Evolutionary conservation across 2,329 filamentous ascomycete genomes (phyloP).

Genomic region (Botryotinia calthae): DNA sequence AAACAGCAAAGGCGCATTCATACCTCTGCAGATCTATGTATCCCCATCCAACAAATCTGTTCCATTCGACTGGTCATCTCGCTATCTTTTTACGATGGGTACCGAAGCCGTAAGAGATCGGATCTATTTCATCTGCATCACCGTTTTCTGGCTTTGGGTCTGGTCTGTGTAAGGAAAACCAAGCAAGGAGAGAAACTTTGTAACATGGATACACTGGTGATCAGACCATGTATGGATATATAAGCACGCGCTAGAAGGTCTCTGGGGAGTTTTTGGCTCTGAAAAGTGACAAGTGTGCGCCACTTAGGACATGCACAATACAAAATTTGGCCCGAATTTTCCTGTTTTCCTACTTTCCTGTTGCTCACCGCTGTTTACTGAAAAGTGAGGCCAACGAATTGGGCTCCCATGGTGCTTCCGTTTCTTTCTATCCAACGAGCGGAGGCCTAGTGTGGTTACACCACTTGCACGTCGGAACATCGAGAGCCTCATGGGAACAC

Average conservation of each 20-base stretch:
- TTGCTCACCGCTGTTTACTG: conserved; percentile 34
- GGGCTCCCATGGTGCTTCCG: neutral
- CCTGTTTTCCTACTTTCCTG: conserved; percentile 9
- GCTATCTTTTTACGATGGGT: conserved; percentile 12
- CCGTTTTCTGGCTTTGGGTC: conserved; percentile 23
- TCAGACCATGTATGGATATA: conserved; percentile 8
- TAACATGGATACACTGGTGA: conserved; percentile 6
- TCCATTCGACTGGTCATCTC: conserved; percentile 22
- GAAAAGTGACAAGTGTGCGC: conserved; percentile 28
- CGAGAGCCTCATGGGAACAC: conserved; percentile 5
- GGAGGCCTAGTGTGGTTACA: conserved; percentile 26
- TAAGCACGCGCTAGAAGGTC: conserved; percentile 1
- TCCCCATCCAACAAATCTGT: conserved; percentile 23
- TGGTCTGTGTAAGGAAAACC: conserved; percentile 19
- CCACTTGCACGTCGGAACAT: conserved; percentile 16
- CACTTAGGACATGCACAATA: conserved; percentile 20
- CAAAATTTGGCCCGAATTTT: neutral
- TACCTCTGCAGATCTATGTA: conserved; percentile 23
- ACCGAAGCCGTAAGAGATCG: conserved; percentile 20
- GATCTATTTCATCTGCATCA: conserved; percentile 29
- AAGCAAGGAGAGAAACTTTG: conserved; percentile 14
- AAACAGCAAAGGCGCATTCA: conserved; percentile 14
- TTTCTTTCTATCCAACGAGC: conserved; percentile 17
- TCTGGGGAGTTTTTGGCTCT: conserved; percentile 1
- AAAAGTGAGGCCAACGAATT: conserved; percentile 7